Evolutionary conservation across 495 filamentous ascomycete genomes (phyloP).

Genomic region (Neurospora sp.): DNA sequence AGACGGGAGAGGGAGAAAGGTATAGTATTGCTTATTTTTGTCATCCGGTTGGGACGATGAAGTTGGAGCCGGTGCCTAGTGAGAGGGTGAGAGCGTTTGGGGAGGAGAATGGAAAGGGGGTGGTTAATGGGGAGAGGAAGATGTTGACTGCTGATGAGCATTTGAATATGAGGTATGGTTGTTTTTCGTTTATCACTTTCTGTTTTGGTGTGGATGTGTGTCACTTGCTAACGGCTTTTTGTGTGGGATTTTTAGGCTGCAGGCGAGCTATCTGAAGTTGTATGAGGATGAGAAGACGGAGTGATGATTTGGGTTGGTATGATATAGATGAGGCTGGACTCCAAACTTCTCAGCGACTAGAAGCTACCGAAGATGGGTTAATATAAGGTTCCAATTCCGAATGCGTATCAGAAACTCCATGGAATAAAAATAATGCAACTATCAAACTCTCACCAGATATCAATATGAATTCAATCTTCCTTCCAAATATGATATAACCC

Average conservation of each 20-base stretch:
- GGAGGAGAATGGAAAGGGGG: constrained; percentile 22
- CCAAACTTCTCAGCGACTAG: not conserved
- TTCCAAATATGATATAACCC: too few relatives aligned
- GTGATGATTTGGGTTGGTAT: not conserved
- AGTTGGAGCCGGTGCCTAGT: constrained; percentile 68
- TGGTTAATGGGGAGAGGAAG: constrained; percentile 37
- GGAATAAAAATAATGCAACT: too few relatives aligned
- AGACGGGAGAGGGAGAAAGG: constrained; percentile 41
- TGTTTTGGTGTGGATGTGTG: too few relatives aligned
- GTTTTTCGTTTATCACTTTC: too few relatives aligned
- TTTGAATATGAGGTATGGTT: constrained; percentile 55
- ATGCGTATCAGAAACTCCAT: too few relatives aligned
- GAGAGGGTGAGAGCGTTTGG: constrained; percentile 27
- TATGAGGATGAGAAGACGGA: constrained; percentile 34
- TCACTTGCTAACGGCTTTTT: not conserved
- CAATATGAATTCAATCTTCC: too few relatives aligned
- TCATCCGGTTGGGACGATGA: constrained; percentile 66
- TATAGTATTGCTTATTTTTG: constrained; percentile 92
- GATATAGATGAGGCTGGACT: not conserved
- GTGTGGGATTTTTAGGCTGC: constrained; percentile 43
- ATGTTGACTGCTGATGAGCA: constrained; percentile 78
- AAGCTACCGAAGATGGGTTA: not conserved
- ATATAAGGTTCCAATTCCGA: too few relatives aligned
- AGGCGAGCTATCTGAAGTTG: constrained; percentile 57
- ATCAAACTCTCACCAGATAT: too few relatives aligned